phyloP scores from a whole-genome alignment of 2,329 filamentous ascomycete species.

The Cadophora malorum region DNA sequence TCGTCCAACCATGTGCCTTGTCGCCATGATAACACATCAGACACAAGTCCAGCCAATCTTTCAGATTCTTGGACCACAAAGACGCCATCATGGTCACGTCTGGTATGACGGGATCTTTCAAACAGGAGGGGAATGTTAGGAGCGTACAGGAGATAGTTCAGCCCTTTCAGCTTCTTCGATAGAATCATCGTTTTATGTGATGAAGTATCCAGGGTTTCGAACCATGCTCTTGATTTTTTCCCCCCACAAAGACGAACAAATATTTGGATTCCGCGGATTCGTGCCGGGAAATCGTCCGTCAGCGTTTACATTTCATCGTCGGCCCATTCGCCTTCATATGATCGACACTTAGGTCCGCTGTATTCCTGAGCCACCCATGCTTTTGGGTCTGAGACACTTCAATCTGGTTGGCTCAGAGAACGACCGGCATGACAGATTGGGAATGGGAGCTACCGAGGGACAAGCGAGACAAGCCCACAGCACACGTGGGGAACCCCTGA shows the following conservation, averaged over 20 bases:
- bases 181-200: neutral
- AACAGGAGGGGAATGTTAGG: neutral
- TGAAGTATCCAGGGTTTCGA: neutral
- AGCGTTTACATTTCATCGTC: neutral
- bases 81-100: neutral
- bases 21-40: neutral
- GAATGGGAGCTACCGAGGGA: conserved; percentile 14
- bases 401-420: neutral
- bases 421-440: conserved; percentile 15
- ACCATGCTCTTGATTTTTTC: neutral
- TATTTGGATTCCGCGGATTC: neutral
- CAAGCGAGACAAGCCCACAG: neutral
- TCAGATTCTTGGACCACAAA: neutral
- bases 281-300: neutral
- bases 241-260: too few relatives aligned
- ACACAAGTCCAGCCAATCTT: too few relatives aligned
- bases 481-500: neutral
- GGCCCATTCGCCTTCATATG: neutral
- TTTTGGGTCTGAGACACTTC: neutral
- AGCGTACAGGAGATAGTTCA: neutral
- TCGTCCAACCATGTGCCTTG: neutral
- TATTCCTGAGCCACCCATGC: conserved; percentile 4
- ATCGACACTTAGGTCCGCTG: neutral
- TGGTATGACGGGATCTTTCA: neutral
- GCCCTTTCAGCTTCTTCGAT: neutral